Evolutionary conservation across 164 flowering plant genomes (phyloP).

Genomic region (Aristolochia fimbriata): DNA sequence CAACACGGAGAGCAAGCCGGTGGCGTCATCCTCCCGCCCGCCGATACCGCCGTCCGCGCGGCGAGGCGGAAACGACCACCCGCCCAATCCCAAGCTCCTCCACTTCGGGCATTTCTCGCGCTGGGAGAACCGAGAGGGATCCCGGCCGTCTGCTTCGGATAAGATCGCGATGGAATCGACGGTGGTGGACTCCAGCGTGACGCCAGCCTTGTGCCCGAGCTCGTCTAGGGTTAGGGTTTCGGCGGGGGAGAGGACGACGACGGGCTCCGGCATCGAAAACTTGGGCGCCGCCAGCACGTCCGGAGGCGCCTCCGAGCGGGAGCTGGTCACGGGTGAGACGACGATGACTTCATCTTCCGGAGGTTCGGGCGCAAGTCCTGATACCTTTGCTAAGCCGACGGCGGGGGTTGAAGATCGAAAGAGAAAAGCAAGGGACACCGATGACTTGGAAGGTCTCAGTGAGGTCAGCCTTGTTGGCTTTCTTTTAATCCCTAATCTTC

Average conservation of each 20-base stretch:
- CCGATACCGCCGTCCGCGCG: conserved; percentile 1
- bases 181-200: conserved; percentile 50
- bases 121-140: conserved; percentile 11
- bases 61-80: conserved; percentile 6
- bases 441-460: conserved; percentile 46
- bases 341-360: conserved; percentile 52
- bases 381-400: conserved; percentile 13
- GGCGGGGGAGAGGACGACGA: conserved; percentile 6
- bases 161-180: conserved; percentile 27
- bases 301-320: not conserved
- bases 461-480: conserved; percentile 35
- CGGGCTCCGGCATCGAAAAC: conserved; percentile 7
- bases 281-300: conserved; percentile 12
- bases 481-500: not conserved
- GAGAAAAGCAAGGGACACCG: conserved; percentile 46
- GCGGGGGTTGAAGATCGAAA: conserved; percentile 34
- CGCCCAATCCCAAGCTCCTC: conserved; percentile 11
- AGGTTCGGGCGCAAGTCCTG: conserved; percentile 26
- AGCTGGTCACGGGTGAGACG: conserved; percentile 19
- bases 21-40: not conserved
- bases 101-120: conserved; percentile 40
- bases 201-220: conserved; percentile 18
- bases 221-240: conserved; percentile 17
- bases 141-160: conserved; percentile 21
- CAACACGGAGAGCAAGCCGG: conserved; percentile 6